A percentile compares a stretch with the other conserved stretches of the same genome.
These are phyloP conservation scores for Naematelia aurantialba DNA, from an alignment of 768 basidiomycete genomes.

Conservation along the genomic window DNA sequence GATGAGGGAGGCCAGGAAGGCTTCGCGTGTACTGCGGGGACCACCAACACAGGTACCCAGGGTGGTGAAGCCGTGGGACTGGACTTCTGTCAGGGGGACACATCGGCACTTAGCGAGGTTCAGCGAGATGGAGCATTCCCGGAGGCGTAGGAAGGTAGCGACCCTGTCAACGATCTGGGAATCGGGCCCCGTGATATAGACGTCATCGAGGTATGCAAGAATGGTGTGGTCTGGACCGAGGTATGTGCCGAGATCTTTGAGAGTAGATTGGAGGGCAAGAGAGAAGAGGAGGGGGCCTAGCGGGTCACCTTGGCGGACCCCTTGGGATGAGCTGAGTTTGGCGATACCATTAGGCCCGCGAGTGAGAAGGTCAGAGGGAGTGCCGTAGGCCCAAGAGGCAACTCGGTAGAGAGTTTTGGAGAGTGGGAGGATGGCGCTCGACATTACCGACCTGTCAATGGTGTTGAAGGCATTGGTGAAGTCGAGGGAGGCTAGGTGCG, in stretches of 20 bases:
- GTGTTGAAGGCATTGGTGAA: conserved; percentile 36
- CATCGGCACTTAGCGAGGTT: conserved; percentile 5
- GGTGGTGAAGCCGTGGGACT: background rate
- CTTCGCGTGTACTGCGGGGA: background rate
- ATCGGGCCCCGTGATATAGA: conserved; percentile 3
- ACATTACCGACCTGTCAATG: conserved; percentile 1
- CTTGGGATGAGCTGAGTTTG: conserved; percentile 19
- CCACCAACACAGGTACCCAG: conserved; percentile 10
- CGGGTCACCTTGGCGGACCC: conserved; percentile 32
- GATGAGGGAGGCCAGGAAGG: background rate
- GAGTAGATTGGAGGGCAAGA: conserved; percentile 7
- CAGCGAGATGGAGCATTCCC: background rate
- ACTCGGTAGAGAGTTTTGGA: conserved; percentile 18
- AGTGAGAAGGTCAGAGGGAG: conserved; percentile 2
- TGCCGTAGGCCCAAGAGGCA: conserved; percentile 5
- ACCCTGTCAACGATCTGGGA: background rate
- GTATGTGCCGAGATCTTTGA: conserved; percentile 1
- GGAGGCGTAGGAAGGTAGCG: background rate
- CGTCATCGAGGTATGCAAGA: conserved; percentile 23
- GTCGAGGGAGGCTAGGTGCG: conserved; percentile 25
- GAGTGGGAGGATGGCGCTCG: conserved; percentile 6
- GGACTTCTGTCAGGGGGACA: background rate
- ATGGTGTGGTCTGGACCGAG: conserved; percentile 9
- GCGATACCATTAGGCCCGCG: background rate
- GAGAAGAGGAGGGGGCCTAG: conserved; percentile 31